Evolutionary conservation across 805 yeast genomes (phyloP).

Genomic region (Zygotorulaspora sp.): DNA sequence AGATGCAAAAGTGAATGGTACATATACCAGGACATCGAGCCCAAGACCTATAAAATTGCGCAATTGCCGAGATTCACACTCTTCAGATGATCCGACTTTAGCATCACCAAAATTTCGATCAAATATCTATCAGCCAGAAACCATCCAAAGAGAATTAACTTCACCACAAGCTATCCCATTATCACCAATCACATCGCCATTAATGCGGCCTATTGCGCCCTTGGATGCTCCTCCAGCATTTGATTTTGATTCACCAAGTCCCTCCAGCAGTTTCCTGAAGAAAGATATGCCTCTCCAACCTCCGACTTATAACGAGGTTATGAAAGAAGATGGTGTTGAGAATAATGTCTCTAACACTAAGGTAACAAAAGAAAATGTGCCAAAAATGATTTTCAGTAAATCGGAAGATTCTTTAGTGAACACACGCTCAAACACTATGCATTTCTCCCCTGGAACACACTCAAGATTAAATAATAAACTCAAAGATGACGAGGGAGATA

Average conservation of each 20-base stretch:
- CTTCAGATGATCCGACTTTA: conserved; percentile 17
- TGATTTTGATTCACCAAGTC: conserved; percentile 14
- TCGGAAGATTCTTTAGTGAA: conserved; percentile 10
- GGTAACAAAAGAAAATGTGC: conserved; percentile 1
- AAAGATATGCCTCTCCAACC: conserved; percentile 30
- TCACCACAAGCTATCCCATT: conserved; percentile 66
- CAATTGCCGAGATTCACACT: conserved; percentile 10
- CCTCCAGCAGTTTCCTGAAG: neutral
- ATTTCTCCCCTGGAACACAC: neutral
- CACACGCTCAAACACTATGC: neutral
- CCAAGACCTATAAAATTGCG: conserved; percentile 12
- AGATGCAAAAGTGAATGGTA: conserved; percentile 30
- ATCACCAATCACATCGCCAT: conserved; percentile 45
- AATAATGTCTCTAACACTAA: neutral
- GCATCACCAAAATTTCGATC: conserved; percentile 38
- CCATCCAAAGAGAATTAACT: conserved; percentile 41
- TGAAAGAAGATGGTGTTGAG: conserved; percentile 17
- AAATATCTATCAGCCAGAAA: conserved; percentile 53
- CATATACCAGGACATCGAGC: conserved; percentile 12
- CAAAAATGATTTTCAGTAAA: conserved; percentile 10
- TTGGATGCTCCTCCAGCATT: conserved; percentile 22
- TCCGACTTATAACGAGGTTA: conserved; percentile 35
- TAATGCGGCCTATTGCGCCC: conserved; percentile 47
- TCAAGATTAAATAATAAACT: conserved; percentile 1
- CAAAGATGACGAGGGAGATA: conserved; percentile 26